Evolutionary conservation across 768 basidiomycete species (phyloP).

Genomic region (Ramaria rubella): DNA sequence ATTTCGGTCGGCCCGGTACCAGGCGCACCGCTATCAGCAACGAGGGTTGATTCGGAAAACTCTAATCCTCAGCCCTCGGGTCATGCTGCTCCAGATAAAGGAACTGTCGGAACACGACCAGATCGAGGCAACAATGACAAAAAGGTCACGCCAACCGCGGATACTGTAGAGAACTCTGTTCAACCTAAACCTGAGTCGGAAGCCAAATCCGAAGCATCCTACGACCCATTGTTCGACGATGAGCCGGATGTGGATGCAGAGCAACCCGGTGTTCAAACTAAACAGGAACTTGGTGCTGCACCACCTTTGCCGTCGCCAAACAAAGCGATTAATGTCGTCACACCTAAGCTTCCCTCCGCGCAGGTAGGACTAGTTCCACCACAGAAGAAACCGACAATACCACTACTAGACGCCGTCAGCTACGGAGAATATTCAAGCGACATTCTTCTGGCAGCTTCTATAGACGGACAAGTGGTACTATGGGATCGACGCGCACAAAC

Average conservation of each 20-base stretch:
- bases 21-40: neutral
- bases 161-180: constrained; percentile 9
- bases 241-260: constrained; percentile 58
- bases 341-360: constrained; percentile 5
- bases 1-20: constrained; percentile 18
- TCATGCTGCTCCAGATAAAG: too few species aligned
- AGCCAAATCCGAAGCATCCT: constrained; percentile 71
- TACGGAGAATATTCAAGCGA: constrained; percentile 72
- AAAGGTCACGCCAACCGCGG: constrained; percentile 1
- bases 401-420: constrained; percentile 53
- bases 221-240: constrained; percentile 87
- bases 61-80: too few species aligned
- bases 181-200: constrained; percentile 29
- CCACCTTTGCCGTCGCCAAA: neutral
- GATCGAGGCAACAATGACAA: neutral
- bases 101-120: too few species aligned
- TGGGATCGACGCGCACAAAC: constrained; percentile 76
- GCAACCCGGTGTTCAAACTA: constrained; percentile 11
- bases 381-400: constrained; percentile 58
- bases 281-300: constrained; percentile 2
- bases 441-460: constrained; percentile 78
- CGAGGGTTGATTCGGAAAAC: too few species aligned
- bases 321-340: neutral
- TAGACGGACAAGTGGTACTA: constrained; percentile 87
- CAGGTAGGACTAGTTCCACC: constrained; percentile 7